Conservation (phyloP, 257 asterid genomes). For the Perilla frutescens region DNA sequence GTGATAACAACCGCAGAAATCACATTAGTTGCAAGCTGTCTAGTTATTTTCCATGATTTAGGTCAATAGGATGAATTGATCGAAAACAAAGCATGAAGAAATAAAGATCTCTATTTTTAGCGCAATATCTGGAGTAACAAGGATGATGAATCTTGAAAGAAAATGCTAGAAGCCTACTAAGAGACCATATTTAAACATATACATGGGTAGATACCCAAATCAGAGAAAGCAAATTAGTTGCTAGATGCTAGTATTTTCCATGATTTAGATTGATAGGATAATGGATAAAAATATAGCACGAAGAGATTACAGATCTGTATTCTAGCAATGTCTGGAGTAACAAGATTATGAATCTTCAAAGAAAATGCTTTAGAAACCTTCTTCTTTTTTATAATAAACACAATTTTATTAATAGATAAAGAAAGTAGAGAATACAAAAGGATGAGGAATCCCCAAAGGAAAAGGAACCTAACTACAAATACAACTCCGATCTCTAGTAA, state of each 20-base stretch:
- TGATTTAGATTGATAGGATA: slow-evolving; percentile 4
- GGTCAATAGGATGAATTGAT: slow-evolving; percentile 7
- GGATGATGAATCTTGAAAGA: not conserved
- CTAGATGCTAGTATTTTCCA: slow-evolving; percentile 4
- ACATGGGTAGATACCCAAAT: not conserved
- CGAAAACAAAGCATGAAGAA: slow-evolving; percentile 15
- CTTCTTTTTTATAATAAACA: not conserved
- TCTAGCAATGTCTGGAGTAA: not conserved
- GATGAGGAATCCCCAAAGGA: no score
- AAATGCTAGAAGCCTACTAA: slow-evolving; percentile 21
- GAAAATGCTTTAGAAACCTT: slow-evolving; percentile 25
- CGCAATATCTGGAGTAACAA: not conserved
- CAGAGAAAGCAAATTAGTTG: not conserved
- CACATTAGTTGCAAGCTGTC: not conserved
- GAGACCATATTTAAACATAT: slow-evolving; percentile 11
- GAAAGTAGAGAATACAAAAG: no score
- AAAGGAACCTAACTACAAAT: no score
- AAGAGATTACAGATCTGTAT: not conserved
- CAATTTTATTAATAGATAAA: no score
- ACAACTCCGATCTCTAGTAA: no score
- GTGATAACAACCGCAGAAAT: not conserved
- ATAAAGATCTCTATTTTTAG: slow-evolving; percentile 1
- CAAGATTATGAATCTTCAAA: not conserved
- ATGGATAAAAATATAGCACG: slow-evolving; percentile 28
- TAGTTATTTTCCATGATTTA: slow-evolving; percentile 13